These are phyloP conservation scores for Ceratocystis variospora DNA, from an alignment of 2,329 filamentous ascomycete species.

Conservation along the genomic window DNA sequence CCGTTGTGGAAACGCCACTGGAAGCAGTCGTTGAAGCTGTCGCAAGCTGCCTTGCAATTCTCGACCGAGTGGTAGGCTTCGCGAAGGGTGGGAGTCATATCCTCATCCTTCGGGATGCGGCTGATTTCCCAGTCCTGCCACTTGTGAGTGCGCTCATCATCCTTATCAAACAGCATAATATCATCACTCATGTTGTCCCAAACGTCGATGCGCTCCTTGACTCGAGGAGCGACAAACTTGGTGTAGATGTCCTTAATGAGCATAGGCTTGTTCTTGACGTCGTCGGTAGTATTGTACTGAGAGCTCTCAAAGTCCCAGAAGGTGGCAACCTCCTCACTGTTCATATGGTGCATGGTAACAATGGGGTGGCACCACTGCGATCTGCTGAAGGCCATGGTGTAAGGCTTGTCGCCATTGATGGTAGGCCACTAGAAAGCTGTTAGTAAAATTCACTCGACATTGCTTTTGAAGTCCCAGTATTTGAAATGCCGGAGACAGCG, in stretches of 20 bases:
- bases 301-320: constrained; percentile 39
- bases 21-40: constrained; percentile 28
- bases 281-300: constrained; percentile 23
- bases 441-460: neutral
- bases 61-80: constrained; percentile 31
- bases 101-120: constrained; percentile 25
- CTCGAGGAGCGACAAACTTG: constrained; percentile 31
- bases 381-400: constrained; percentile 34
- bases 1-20: constrained; percentile 31
- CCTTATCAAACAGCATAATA: constrained; percentile 29
- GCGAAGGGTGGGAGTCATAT: constrained; percentile 28
- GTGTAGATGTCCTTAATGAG: constrained; percentile 37
- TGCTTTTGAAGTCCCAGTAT: neutral
- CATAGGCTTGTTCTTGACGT: constrained; percentile 24
- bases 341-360: constrained; percentile 43
- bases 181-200: constrained; percentile 43
- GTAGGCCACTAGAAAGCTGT: constrained; percentile 33
- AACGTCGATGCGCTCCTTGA: constrained; percentile 30
- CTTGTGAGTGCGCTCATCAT: constrained; percentile 24
- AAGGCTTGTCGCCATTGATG: constrained; percentile 42
- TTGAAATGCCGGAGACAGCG: neutral
- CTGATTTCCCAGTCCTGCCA: constrained; percentile 22
- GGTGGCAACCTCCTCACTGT: constrained; percentile 35
- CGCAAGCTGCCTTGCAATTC: constrained; percentile 34
- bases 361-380: constrained; percentile 43